These are phyloP conservation scores for Oryza meridionalis DNA, from an alignment of 176 grass and related monocot species.

Conservation along the genomic window DNA sequence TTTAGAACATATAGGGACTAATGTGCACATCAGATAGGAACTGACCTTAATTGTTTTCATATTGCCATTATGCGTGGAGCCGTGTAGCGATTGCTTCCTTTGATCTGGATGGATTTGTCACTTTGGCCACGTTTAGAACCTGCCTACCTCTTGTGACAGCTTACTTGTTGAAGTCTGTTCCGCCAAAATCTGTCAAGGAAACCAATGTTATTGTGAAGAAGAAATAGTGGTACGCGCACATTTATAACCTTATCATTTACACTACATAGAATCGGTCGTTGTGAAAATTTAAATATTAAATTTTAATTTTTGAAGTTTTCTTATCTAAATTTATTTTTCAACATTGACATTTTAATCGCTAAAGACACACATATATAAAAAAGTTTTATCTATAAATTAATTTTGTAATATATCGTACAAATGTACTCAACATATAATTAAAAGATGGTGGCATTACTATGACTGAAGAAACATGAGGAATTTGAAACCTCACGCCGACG, in stretches of 20 bases:
- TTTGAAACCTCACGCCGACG: neutral
- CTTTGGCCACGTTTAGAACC: conserved; percentile 18
- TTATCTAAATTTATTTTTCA: too few relatives aligned
- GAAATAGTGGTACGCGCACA: neutral
- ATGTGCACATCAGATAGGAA: neutral
- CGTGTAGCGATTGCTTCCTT: neutral
- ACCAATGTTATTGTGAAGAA: neutral
- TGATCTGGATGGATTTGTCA: conserved; percentile 6
- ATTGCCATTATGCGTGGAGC: neutral
- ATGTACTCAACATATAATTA: too few relatives aligned
- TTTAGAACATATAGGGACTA: neutral
- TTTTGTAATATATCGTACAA: too few relatives aligned
- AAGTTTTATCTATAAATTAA: too few relatives aligned
- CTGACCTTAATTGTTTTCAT: conserved; percentile 3
- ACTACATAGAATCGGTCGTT: too few relatives aligned
- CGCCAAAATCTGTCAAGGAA: neutral
- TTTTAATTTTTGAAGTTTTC: too few relatives aligned
- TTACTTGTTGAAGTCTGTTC: neutral
- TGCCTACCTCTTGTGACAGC: neutral
- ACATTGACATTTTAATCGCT: too few relatives aligned
- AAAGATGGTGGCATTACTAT: neutral
- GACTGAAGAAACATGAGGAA: neutral
- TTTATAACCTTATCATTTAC: too few relatives aligned
- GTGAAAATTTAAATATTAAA: too few relatives aligned
- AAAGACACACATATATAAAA: too few relatives aligned